phyloP scores from a whole-genome alignment of 2,329 filamentous ascomycete genomes.

The Cladosporium cucumerinum region DNA sequence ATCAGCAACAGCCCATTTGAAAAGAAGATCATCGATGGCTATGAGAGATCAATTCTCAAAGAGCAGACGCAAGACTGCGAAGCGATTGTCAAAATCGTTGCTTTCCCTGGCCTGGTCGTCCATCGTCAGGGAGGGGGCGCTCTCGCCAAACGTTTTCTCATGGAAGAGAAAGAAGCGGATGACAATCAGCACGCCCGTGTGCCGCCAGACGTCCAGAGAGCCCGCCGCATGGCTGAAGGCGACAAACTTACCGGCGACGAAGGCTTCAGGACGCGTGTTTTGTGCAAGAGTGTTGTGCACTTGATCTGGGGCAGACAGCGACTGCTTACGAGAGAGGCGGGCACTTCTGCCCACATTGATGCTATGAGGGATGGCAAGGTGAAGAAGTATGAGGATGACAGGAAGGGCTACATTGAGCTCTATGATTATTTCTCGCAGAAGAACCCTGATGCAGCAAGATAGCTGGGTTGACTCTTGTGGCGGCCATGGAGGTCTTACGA shows the following conservation, averaged over 20 bases:
- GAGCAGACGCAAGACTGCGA: conserved; percentile 21
- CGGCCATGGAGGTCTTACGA: not conserved
- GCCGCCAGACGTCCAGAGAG: conserved; percentile 16
- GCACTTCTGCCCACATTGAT: conserved; percentile 29
- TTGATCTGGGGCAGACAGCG: conserved; percentile 31
- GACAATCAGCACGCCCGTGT: conserved; percentile 8
- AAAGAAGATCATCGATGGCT: conserved; percentile 20
- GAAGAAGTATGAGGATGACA: conserved; percentile 36
- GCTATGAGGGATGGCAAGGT: conserved; percentile 22
- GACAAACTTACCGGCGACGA: conserved; percentile 19
- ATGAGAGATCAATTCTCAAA: conserved; percentile 22
- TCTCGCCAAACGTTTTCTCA: conserved; percentile 22
- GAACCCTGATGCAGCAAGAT: not conserved
- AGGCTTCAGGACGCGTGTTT: conserved; percentile 29
- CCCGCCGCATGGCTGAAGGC: not conserved
- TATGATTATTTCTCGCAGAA: conserved; percentile 18
- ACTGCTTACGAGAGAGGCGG: conserved; percentile 30
- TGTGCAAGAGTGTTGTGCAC: conserved; percentile 29
- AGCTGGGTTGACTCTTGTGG: not conserved
- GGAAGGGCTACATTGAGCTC: conserved; percentile 30
- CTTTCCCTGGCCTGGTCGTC: conserved; percentile 28
- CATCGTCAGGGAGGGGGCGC: conserved; percentile 29
- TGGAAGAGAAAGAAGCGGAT: conserved; percentile 21
- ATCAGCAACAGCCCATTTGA: conserved; percentile 25
- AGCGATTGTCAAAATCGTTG: conserved; percentile 31